Conservation (phyloP, 73 alveolate species). For the Loxodes magnus region DNA sequence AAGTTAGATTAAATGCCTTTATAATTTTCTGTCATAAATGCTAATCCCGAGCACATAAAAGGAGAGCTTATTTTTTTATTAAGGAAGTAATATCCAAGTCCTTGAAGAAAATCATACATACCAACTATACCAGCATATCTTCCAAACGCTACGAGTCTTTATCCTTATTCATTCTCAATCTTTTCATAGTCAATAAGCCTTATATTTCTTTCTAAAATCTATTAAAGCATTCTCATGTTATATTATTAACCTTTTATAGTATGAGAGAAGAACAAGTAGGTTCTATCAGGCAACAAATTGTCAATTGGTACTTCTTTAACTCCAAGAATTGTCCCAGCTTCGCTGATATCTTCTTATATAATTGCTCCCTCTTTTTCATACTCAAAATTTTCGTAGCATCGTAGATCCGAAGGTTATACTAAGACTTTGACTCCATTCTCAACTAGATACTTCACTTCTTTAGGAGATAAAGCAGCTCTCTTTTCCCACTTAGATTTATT, state of each 20-base stretch:
- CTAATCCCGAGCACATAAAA: slow-evolving; percentile 45
- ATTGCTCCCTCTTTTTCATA: slow-evolving; percentile 60
- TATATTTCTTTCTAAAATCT: slow-evolving; percentile 44
- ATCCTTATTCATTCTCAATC: slow-evolving; percentile 37
- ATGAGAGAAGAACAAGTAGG: slow-evolving; percentile 70
- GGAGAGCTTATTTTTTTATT: slow-evolving; percentile 45
- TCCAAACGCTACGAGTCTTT: slow-evolving; percentile 58
- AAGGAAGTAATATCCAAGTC: slow-evolving; percentile 58
- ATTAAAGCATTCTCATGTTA: slow-evolving; percentile 65
- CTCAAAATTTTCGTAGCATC: slow-evolving; percentile 63
- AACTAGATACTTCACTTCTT: slow-evolving; percentile 35
- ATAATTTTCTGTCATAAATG: slow-evolving; percentile 53
- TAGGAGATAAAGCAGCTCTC: slow-evolving; percentile 64
- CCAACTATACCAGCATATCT: slow-evolving; percentile 85
- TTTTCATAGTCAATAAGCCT: slow-evolving; percentile 70
- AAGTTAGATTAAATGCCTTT: slow-evolving; percentile 33
- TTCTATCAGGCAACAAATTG: slow-evolving; percentile 33
- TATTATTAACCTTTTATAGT: slow-evolving; percentile 61
- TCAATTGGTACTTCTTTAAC: slow-evolving; percentile 69
- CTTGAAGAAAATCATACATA: slow-evolving; percentile 56
- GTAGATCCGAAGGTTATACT: slow-evolving; percentile 58
- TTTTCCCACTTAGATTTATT: slow-evolving; percentile 72
- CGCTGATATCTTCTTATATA: slow-evolving; percentile 44
- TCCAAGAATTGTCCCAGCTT: slow-evolving; percentile 57
- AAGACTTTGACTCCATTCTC: slow-evolving; percentile 40